These are phyloP conservation scores for Gloeophyllum trabeum DNA, from an alignment of 768 basidiomycete genomes.

Conservation along the genomic window DNA sequence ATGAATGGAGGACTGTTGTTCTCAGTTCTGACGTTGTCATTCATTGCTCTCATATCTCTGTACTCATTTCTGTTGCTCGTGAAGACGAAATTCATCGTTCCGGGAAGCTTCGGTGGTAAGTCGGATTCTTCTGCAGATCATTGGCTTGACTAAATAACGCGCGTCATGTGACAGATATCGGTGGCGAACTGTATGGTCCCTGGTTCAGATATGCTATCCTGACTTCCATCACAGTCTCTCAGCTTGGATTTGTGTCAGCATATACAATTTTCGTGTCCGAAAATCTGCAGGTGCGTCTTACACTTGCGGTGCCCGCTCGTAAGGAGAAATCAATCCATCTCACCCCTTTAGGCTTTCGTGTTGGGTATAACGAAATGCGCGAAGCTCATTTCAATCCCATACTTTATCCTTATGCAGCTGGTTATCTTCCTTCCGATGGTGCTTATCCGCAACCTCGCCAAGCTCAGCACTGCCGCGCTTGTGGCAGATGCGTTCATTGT, in stretches of 20 bases:
- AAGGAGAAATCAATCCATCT: neutral
- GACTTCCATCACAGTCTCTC: constrained; percentile 78
- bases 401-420: constrained; percentile 77
- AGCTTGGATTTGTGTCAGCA: constrained; percentile 79
- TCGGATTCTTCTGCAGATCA: neutral
- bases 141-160: constrained; percentile 1
- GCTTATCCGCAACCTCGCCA: constrained; percentile 88
- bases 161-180: constrained; percentile 55
- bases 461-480: constrained; percentile 85
- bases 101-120: constrained; percentile 88
- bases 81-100: constrained; percentile 76
- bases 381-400: constrained; percentile 53
- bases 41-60: constrained; percentile 79
- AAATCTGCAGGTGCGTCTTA: constrained; percentile 48
- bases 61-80: constrained; percentile 92
- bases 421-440: constrained; percentile 84
- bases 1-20: constrained; percentile 93
- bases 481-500: constrained; percentile 94
- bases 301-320: neutral
- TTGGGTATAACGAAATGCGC: constrained; percentile 70
- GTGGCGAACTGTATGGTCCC: constrained; percentile 81
- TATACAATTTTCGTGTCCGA: constrained; percentile 96
- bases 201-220: constrained; percentile 92
- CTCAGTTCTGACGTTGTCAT: constrained; percentile 62
- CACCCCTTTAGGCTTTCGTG: constrained; percentile 55